These are phyloP conservation scores for Candida berthetii DNA, from an alignment of 805 yeast genomes.

Conservation along the genomic window DNA sequence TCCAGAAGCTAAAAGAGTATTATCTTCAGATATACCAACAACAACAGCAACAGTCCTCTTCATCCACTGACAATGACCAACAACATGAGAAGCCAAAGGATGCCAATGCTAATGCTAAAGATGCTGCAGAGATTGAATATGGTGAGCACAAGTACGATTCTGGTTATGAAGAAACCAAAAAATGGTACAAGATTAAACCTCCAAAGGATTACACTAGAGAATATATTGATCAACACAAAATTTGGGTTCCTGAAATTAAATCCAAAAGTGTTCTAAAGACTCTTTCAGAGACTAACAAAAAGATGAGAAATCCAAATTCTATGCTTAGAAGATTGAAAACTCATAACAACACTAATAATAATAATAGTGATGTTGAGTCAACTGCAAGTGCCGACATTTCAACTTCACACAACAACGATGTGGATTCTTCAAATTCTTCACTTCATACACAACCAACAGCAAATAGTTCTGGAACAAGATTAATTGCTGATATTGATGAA, in stretches of 20 bases:
- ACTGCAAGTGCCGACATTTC: no score
- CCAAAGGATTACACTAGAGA: constrained; percentile 1
- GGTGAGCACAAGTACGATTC: neutral
- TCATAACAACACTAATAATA: no score
- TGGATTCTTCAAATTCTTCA: neutral
- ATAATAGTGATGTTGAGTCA: no score
- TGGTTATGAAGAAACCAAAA: neutral
- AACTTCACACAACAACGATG: no score
- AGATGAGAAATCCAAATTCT: neutral
- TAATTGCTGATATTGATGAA: constrained; percentile 2
- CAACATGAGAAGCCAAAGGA: no score
- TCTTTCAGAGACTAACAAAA: neutral
- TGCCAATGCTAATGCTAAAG: no score
- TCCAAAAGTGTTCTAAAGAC: neutral
- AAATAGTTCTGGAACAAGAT: no score
- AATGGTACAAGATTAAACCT: neutral
- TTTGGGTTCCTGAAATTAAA: constrained; percentile 5
- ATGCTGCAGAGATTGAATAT: neutral
- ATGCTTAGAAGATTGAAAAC: neutral
- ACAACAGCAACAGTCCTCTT: neutral
- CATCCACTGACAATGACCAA: no score
- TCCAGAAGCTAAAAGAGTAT: neutral
- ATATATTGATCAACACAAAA: constrained; percentile 4
- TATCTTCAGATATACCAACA: neutral
- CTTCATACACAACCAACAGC: neutral